Base-by-base conservation (phyloP, 169 alveolate species). In the Cryptosporidium xiaoi region DNA sequence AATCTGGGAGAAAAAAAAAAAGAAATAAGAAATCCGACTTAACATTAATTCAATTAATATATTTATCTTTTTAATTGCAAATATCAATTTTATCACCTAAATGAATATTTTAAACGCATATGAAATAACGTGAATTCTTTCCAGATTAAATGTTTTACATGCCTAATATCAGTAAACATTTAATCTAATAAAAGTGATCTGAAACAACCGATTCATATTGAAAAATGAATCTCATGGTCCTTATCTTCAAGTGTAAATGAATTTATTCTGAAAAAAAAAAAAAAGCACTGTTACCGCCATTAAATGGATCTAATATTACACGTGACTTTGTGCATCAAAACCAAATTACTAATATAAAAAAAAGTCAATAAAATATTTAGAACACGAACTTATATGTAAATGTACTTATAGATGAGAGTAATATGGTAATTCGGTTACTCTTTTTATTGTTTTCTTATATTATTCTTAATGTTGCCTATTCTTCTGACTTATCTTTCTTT, bases 231-330 rank as follows among this genome's bases (percentile, higher is more conserved):
- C 4, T 0, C 4, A 40, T 40, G 10, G 48, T 40, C 10, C 10
- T 8, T 40, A 40, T 40, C 10, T 40, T 40, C 48, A 40, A 40
- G 10, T 8, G 10, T 0, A 40, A 6, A 1, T 40, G 10, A 40
- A 40, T 40, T 40, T 40, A 8, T 8, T 53, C 0, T n/a, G 29
- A 53, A n/a, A 53, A 53, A 53, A 53, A 53, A 53, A 12, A 53
- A 53, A 53, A 53, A 12, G 12, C 0, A 53, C 1, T n/a, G 29
- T 53, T 53, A 53, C 83, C 83, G 83, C 83, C 83, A 51, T 40
- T 40, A 40, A 40, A 8, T 53, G 31, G 83, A 69, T 69, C 83
- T 69, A 69, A 53, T 51, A 69, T 69, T 69, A 40, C 82, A 48
- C 1, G 29, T 53, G 12, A n/a, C 12, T 53, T 53, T 24, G 27